phyloP scores from a whole-genome alignment of 2,329 filamentous ascomycete species.

The Chaetomium strumarium region DNA sequence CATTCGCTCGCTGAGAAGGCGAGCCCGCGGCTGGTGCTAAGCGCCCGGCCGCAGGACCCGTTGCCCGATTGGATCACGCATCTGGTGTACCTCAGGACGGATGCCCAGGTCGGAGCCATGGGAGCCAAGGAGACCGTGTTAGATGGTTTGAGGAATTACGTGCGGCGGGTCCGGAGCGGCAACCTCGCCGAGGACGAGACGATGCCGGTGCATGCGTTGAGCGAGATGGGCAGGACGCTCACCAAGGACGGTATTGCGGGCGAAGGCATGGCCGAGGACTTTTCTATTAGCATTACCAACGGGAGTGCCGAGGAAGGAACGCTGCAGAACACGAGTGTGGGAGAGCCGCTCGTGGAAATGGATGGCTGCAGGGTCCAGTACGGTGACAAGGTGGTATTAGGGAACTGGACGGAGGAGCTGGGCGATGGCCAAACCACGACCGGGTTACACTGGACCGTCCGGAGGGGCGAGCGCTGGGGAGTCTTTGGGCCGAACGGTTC shows the following conservation, averaged over 20 bases:
- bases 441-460: conserved; percentile 78
- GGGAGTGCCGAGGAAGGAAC: background rate
- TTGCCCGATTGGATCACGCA: conserved; percentile 90
- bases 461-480: conserved; percentile 80
- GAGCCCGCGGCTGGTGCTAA: conserved; percentile 68
- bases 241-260: conserved; percentile 37
- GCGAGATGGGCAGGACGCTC: conserved; percentile 45
- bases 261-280: conserved; percentile 30
- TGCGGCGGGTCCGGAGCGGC: conserved; percentile 42
- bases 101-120: conserved; percentile 59
- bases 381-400: conserved; percentile 68
- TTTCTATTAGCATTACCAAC: conserved; percentile 13
- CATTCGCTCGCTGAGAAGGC: conserved; percentile 59
- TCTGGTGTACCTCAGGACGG: conserved; percentile 63
- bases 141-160: conserved; percentile 43
- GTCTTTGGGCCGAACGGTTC: conserved; percentile 92
- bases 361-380: conserved; percentile 77
- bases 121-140: conserved; percentile 62
- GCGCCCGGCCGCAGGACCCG: conserved; percentile 76
- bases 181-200: conserved; percentile 40
- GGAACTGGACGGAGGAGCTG: conserved; percentile 66
- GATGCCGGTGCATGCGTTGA: conserved; percentile 42
- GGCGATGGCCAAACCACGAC: conserved; percentile 43
- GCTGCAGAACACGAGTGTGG: conserved; percentile 30
- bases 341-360: conserved; percentile 81